These are phyloP conservation scores for Candida tibetensis DNA, from an alignment of 805 yeast species.

Conservation along the genomic window DNA sequence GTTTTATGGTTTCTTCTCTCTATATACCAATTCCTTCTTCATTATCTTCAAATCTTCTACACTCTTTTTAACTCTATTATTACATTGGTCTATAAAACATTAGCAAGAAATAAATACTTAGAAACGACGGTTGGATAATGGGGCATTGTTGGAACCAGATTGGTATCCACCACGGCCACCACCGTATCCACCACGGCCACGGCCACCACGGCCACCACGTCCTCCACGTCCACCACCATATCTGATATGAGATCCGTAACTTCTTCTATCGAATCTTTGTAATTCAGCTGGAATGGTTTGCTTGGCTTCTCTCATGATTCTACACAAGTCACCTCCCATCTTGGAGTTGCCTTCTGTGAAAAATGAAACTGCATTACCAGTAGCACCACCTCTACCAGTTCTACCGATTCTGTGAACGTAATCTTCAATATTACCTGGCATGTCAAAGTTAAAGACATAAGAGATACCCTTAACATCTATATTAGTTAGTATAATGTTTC, in stretches of 20 bases:
- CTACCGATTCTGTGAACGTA: constrained; percentile 98
- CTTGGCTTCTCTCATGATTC: constrained; percentile 92
- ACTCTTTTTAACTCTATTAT: background rate
- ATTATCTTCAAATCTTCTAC: too few species aligned
- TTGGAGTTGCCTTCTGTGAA: constrained; percentile 86
- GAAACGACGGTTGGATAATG: constrained; percentile 46
- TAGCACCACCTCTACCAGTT: constrained; percentile 98
- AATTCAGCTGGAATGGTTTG: constrained; percentile 84
- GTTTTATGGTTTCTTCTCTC: too few species aligned
- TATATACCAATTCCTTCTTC: too few species aligned
- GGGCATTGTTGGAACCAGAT: constrained; percentile 49
- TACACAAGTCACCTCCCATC: constrained; percentile 86
- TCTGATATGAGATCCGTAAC: constrained; percentile 60
- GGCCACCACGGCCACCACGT: constrained; percentile 49
- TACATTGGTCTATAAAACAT: constrained; percentile 1
- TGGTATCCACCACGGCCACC: constrained; percentile 42
- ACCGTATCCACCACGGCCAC: constrained; percentile 48
- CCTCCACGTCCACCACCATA: constrained; percentile 55
- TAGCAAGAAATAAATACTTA: constrained; percentile 13
- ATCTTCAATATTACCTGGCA: constrained; percentile 98
- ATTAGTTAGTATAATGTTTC: constrained; percentile 28
- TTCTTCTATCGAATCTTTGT: constrained; percentile 59
- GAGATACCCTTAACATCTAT: constrained; percentile 97
- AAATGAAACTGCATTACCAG: constrained; percentile 92
- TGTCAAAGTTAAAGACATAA: constrained; percentile 89